Evolutionary conservation across 352 stramenopile species (phyloP).

Genomic region (Phytophthora multivora): DNA sequence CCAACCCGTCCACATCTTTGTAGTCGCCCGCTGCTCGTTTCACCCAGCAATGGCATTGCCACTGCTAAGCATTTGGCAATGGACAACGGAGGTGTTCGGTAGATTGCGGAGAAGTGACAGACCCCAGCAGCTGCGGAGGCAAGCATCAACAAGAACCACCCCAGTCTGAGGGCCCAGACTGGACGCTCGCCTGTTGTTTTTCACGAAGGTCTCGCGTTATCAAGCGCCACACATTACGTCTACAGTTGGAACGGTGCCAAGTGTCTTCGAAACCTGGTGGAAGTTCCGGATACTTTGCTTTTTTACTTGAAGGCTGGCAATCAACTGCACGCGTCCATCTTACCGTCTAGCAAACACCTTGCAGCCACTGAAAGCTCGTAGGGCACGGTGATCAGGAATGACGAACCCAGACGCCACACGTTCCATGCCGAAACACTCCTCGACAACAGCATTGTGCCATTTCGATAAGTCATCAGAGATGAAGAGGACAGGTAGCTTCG

Average conservation of each 20-base stretch:
- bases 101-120: background rate
- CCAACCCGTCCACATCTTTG: constrained; percentile 6
- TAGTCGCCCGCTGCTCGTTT: constrained; percentile 6
- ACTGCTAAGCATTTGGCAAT: too few relatives aligned
- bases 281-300: constrained; percentile 17
- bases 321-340: background rate
- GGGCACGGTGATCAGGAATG: background rate
- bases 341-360: background rate
- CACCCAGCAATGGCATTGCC: too few relatives aligned
- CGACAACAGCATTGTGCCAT: background rate
- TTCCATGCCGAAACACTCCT: background rate
- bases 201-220: too few relatives aligned
- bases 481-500: background rate
- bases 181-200: too few relatives aligned
- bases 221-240: constrained; percentile 1
- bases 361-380: background rate
- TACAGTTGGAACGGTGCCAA: constrained; percentile 19
- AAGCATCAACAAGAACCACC: constrained; percentile 1
- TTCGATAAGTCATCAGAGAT: background rate
- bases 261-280: constrained; percentile 27
- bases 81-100: too few relatives aligned
- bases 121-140: background rate
- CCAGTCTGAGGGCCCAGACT: too few relatives aligned
- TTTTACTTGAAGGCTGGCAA: constrained; percentile 5
- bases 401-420: background rate